Evolutionary conservation across 805 yeast species (phyloP).

Genomic region (Saccharomycopsis sp.): DNA sequence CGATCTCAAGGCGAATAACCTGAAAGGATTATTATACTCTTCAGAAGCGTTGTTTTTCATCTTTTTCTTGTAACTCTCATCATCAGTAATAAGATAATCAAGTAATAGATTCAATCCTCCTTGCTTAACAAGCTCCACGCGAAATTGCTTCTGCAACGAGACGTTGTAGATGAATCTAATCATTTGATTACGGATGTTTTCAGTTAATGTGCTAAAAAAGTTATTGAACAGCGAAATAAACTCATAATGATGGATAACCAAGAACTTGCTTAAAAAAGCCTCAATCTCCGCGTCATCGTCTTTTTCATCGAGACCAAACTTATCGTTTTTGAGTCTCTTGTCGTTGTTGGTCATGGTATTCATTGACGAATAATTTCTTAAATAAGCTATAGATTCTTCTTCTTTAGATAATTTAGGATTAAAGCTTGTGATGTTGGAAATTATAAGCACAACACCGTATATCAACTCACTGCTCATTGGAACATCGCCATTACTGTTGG

Average conservation of each 20-base stretch:
- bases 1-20: constrained; percentile 34
- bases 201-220: constrained; percentile 18
- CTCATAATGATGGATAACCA: background rate
- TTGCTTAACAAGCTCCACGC: constrained; percentile 38
- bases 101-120: constrained; percentile 38
- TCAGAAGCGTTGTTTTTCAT: background rate
- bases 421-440: constrained; percentile 35
- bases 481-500: background rate
- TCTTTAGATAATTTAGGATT: constrained; percentile 29
- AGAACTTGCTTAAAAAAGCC: constrained; percentile 24
- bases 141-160: constrained; percentile 25
- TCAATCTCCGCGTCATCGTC: constrained; percentile 21
- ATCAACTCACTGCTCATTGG: constrained; percentile 10
- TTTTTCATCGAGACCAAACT: constrained; percentile 16
- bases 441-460: constrained; percentile 38
- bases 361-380: constrained; percentile 35
- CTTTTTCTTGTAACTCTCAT: constrained; percentile 26
- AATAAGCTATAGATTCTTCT: constrained; percentile 31
- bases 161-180: constrained; percentile 34
- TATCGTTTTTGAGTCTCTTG: constrained; percentile 8
- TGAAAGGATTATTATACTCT: constrained; percentile 13
- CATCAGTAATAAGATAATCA: constrained; percentile 32
- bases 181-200: constrained; percentile 27
- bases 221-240: constrained; percentile 20
- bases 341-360: constrained; percentile 24